Percentiles rank a stretch among this genome's conserved stretches.
These are phyloP conservation scores for Lentithecium fluviatile DNA, from an alignment of 495 filamentous ascomycete genomes.

Conservation along the genomic window DNA sequence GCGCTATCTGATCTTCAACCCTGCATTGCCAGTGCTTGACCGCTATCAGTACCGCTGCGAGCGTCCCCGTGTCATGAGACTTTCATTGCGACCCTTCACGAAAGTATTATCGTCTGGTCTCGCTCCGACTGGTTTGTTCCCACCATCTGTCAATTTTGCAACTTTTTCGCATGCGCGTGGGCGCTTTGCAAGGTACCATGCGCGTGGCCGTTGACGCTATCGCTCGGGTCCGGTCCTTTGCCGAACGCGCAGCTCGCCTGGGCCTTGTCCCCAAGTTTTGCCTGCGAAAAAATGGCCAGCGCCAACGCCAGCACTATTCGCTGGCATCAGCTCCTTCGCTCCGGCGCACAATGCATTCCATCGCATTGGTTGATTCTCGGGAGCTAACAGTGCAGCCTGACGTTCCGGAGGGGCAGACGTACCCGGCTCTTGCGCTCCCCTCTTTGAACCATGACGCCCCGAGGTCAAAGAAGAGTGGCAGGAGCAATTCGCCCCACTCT, in stretches of 20 bases:
- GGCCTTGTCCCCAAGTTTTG: slow-evolving; percentile 1
- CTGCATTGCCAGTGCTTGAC: too few species aligned
- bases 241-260: slow-evolving; percentile 1
- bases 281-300: background rate
- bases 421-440: slow-evolving; percentile 3
- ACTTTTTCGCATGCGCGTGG: too few species aligned
- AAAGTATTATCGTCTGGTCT: too few species aligned
- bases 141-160: too few species aligned
- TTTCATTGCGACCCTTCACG: too few species aligned
- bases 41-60: too few species aligned
- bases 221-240: slow-evolving; percentile 16
- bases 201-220: slow-evolving; percentile 19
- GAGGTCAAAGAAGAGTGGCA: slow-evolving; percentile 10
- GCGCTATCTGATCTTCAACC: too few species aligned
- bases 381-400: slow-evolving; percentile 2
- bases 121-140: too few species aligned
- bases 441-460: slow-evolving; percentile 2
- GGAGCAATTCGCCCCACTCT: slow-evolving; percentile 13
- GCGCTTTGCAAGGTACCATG: background rate
- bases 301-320: slow-evolving; percentile 18
- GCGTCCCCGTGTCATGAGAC: too few species aligned
- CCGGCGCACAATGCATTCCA: slow-evolving; percentile 4
- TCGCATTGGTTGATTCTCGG: slow-evolving; percentile 17
- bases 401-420: background rate
- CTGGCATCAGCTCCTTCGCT: slow-evolving; percentile 18